Base-by-base conservation (phyloP, 345 rosid genomes). In the Acer negundo region DNA sequence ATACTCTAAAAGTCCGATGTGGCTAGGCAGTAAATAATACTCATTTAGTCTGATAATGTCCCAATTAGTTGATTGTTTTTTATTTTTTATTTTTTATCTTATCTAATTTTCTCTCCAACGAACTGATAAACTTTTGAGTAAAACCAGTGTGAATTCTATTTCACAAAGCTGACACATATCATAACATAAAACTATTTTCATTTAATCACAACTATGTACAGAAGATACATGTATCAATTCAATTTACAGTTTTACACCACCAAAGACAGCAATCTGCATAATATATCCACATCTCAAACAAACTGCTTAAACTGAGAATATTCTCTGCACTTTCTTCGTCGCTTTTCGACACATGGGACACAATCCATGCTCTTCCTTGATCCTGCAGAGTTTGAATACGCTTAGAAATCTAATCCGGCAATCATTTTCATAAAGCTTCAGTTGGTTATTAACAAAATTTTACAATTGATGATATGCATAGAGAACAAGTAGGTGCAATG, bases 251-350 rank as follows among this genome's bases (percentile, higher is more conserved):
- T 24, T 24, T 24, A 24, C 77, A 71, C 22, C 61, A 17, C 47
- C 51, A 53, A 20, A n/a, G 49, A 72, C 6, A 35, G 28, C 40
- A 10, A 17, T 9, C 73, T 72, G 70, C 83, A 72, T 4, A 53
- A 10, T 51, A 58, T 56, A 49, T 49, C 4, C 38, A 35, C 4
- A 35, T 16, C 68, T 70, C 7, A 11, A 47, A 40, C 42, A 31
- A 23, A 20, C 73, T 58, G 47, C 81, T 87, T 81, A 90, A 72
- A 85, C 91, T 26, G 86, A 69, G 75, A 89, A 89, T 40, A 91
- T 87, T 80, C 77, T 89, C 71, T 90, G 67, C 63, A 89, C 95
- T 77, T 91, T 91, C 88, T 86, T 91, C 75, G 86, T 86, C 67
- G 72, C 81, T 76, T 86, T 81, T 1, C 83, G 82, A 78, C 93